Evolutionary conservation across 208 protist genomes (phyloP).

Genomic region (Acanthamoeba rhysodes): DNA sequence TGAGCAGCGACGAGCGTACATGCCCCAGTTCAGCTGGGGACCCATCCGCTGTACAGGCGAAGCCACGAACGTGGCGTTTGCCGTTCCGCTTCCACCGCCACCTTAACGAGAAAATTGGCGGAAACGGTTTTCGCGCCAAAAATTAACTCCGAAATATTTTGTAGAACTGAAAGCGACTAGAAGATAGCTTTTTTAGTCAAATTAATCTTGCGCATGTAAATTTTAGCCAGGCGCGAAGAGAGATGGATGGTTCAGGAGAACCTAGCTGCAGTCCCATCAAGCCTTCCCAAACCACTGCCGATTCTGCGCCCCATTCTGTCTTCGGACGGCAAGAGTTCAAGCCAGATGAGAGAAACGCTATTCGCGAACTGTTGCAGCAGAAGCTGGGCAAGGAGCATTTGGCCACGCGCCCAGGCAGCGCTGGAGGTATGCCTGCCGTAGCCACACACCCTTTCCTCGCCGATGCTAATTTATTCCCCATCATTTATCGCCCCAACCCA

Average conservation of each 20-base stretch:
- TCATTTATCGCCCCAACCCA: no score
- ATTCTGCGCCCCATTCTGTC: background rate
- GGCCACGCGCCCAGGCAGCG: constrained; percentile 65
- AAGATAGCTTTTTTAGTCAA: no score
- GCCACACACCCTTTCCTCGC: no score
- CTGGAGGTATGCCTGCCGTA: constrained; percentile 33
- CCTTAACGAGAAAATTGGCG: background rate
- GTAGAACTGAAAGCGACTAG: background rate
- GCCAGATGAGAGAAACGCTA: constrained; percentile 45
- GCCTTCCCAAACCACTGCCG: background rate
- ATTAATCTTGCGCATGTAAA: background rate
- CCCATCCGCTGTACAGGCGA: background rate
- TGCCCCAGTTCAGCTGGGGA: constrained; percentile 77
- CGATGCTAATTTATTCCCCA: no score
- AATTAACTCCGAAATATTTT: constrained; percentile 10
- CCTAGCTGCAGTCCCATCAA: constrained; percentile 23
- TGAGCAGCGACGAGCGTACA: constrained; percentile 52
- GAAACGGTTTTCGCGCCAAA: no score
- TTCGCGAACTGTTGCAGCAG: constrained; percentile 74
- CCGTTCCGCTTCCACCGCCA: background rate
- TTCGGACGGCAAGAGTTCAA: constrained; percentile 73
- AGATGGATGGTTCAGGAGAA: constrained; percentile 35
- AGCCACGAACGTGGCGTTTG: background rate
- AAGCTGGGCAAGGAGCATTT: constrained; percentile 78
- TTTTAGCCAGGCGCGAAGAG: no score